A percentile compares a stretch with the other conserved stretches of the same genome.
phyloP scores from a whole-genome alignment of 2,329 filamentous ascomycete genomes.

The Dothistroma pini region DNA sequence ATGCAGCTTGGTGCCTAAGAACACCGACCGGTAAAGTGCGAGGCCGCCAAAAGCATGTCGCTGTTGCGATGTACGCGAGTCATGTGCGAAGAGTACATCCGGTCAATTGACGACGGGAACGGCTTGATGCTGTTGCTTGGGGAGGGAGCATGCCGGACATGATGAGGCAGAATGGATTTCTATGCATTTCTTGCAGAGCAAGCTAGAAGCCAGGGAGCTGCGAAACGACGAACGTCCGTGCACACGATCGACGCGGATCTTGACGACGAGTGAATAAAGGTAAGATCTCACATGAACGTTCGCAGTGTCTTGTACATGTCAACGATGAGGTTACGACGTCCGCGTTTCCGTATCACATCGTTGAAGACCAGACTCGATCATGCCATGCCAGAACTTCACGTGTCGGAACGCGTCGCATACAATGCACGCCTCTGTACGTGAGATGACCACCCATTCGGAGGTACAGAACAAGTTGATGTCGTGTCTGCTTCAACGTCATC shows the following conservation, averaged over 20 bases:
- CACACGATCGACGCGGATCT: background rate
- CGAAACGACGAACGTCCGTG: background rate
- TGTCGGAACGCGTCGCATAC: slow-evolving; percentile 7
- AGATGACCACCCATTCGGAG: slow-evolving; percentile 7
- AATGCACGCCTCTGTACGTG: slow-evolving; percentile 1
- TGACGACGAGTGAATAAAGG: background rate
- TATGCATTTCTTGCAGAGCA: too few species aligned
- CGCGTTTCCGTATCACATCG: background rate
- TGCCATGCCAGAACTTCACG: slow-evolving; percentile 2
- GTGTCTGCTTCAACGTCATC: slow-evolving; percentile 10
- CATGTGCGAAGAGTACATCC: background rate
- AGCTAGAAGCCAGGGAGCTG: background rate
- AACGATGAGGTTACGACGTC: too few species aligned
- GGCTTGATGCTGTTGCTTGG: background rate
- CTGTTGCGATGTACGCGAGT: background rate
- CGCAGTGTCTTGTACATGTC: too few species aligned
- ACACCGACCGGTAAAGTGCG: background rate
- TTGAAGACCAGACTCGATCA: background rate
- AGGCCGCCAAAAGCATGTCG: background rate
- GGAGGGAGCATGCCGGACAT: background rate
- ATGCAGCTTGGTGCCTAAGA: background rate
- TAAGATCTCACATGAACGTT: background rate
- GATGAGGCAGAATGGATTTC: background rate
- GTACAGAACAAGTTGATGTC: slow-evolving; percentile 4
- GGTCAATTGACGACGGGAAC: background rate